Evolutionary conservation across 169 alveolate species (phyloP).

Genomic region (Plasmodium vivax): DNA sequence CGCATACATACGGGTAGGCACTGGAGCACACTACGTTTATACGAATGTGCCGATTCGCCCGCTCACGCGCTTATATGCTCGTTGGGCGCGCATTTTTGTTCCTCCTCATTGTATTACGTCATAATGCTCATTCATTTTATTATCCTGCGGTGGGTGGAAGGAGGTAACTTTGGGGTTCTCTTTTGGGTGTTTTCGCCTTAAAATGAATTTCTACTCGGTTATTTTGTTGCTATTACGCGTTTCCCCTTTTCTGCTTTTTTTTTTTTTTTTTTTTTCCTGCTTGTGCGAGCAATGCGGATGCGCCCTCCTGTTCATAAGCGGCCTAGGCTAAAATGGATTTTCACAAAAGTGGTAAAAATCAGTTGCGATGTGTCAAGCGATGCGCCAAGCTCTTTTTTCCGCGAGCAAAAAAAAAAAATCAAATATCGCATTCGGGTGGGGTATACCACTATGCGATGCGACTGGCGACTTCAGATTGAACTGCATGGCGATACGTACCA

Average conservation of each 20-base stretch:
- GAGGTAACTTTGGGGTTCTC: neutral
- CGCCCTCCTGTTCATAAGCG: neutral
- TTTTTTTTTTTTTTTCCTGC: neutral
- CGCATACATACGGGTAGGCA: neutral
- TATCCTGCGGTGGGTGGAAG: neutral
- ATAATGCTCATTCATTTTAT: slow-evolving; percentile 74
- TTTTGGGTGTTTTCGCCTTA: neutral
- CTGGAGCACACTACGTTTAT: neutral
- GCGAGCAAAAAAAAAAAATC: neutral
- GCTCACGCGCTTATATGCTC: neutral
- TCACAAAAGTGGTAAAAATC: neutral
- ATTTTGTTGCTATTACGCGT: neutral
- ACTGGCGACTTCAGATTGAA: neutral
- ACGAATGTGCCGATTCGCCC: neutral
- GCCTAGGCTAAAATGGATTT: neutral
- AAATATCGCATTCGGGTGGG: neutral
- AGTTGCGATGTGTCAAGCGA: neutral
- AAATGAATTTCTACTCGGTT: neutral
- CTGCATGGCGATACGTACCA: neutral
- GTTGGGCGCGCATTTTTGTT: neutral
- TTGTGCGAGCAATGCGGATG: neutral
- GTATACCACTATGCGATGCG: neutral
- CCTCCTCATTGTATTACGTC: slow-evolving; percentile 42
- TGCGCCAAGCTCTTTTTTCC: neutral
- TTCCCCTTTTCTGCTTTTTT: neutral